phyloP scores from a whole-genome alignment of 371 early-diverging fungal genomes.

The Zychaea mexicana region DNA sequence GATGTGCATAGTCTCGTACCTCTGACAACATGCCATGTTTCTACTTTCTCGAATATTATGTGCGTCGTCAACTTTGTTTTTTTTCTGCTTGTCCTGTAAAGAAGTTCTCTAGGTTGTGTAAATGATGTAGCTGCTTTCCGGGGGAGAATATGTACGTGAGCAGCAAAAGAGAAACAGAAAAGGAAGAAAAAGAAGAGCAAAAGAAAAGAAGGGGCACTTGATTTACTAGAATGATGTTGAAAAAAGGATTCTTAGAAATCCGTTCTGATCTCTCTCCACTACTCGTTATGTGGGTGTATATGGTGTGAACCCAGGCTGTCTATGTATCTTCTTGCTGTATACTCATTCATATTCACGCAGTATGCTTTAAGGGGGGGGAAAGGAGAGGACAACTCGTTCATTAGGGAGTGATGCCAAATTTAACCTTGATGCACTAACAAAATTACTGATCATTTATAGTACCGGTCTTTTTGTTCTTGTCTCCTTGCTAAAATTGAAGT shows the following conservation, averaged over 20 bases:
- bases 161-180: slow-evolving; percentile 1
- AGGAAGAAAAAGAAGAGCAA: slow-evolving; percentile 6
- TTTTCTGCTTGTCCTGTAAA: neutral
- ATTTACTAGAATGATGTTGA: neutral
- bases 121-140: too few relatives aligned
- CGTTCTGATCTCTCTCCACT: neutral
- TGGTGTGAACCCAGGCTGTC: too few relatives aligned
- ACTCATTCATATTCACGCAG: too few relatives aligned
- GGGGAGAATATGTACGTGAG: too few relatives aligned
- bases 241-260: neutral
- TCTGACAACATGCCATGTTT: slow-evolving; percentile 48
- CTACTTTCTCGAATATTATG: too few relatives aligned
- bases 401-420: neutral
- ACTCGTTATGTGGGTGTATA: too few relatives aligned
- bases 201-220: neutral
- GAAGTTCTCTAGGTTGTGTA: too few relatives aligned
- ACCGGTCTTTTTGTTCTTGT: neutral
- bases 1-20: slow-evolving; percentile 21
- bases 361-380: neutral
- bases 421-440: neutral
- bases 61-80: too few relatives aligned
- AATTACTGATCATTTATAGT: too few relatives aligned
- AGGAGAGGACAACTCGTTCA: neutral
- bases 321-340: too few relatives aligned
- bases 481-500: too few relatives aligned